Conservation (phyloP, 1,284 basidiomycete species). For the Malassezia yamatoensis region DNA sequence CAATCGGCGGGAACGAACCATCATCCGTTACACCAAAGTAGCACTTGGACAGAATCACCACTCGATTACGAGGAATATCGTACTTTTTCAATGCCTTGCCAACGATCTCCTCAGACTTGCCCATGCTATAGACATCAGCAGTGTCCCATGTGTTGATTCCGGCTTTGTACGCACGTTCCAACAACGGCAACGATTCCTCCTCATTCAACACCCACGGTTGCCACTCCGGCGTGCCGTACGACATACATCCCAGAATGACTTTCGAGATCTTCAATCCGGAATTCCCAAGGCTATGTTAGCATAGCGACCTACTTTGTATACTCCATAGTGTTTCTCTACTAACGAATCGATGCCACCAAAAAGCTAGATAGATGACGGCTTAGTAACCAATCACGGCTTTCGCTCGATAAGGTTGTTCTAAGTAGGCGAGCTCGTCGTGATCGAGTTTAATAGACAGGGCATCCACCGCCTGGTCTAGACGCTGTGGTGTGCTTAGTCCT, state of each 20-base stretch:
- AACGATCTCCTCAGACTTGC: constrained; percentile 63
- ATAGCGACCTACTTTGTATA: constrained; percentile 2
- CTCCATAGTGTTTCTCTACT: constrained; percentile 6
- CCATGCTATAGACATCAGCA: constrained; percentile 61
- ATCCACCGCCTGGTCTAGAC: constrained; percentile 12
- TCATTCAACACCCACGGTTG: constrained; percentile 56
- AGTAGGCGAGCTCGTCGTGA: constrained; percentile 1
- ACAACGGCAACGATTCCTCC: constrained; percentile 49
- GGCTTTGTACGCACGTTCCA: constrained; percentile 19
- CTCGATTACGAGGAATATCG: constrained; percentile 60
- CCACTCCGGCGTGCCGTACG: constrained; percentile 51
- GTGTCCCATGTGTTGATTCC: constrained; percentile 64
- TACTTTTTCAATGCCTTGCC: constrained; percentile 68
- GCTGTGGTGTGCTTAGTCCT: constrained; percentile 12
- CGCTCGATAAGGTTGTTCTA: constrained; percentile 12
- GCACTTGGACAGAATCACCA: constrained; percentile 62
- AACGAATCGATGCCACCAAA: background rate
- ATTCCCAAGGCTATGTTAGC: constrained; percentile 5
- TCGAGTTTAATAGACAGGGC: constrained; percentile 3
- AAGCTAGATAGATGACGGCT: background rate
- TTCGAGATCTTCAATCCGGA: constrained; percentile 46
- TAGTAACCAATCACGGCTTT: constrained; percentile 11
- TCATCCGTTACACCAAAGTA: constrained; percentile 51
- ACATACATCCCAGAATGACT: constrained; percentile 54
- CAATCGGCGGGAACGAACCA: constrained; percentile 17